Evolutionary conservation across 73 alveolate genomes (phyloP).

Genomic region (Tetrahymena malaccensis): DNA sequence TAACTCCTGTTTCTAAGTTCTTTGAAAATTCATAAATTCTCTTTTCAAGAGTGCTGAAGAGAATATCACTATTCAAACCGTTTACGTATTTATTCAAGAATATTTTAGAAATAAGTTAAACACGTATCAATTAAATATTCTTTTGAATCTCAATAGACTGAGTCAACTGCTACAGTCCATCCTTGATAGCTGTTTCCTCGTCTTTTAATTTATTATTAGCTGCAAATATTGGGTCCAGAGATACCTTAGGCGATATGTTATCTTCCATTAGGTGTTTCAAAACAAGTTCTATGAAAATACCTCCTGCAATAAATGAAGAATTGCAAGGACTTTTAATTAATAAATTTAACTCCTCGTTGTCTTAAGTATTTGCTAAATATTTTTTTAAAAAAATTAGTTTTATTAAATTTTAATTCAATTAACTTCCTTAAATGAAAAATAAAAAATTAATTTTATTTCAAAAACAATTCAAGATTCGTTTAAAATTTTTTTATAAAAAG

Average conservation of each 20-base stretch:
- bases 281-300: background rate
- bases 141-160: background rate
- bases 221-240: background rate
- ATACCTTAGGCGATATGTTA: background rate
- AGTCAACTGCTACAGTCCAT: background rate
- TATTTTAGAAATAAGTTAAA: background rate
- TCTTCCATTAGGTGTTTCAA: background rate
- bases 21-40: background rate
- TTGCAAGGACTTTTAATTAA: background rate
- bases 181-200: background rate
- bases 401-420: too few relatives aligned
- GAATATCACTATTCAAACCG: background rate
- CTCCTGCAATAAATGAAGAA: background rate
- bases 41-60: background rate
- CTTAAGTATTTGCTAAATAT: background rate
- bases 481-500: too few relatives aligned
- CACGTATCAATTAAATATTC: background rate
- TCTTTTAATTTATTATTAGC: background rate
- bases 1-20: background rate
- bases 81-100: background rate
- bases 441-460: background rate
- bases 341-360: background rate
- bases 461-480: too few relatives aligned
- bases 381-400: background rate
- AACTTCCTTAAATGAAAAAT: background rate